Conservation (phyloP, 345 rosid species). For the Nasturtium officinale region DNA sequence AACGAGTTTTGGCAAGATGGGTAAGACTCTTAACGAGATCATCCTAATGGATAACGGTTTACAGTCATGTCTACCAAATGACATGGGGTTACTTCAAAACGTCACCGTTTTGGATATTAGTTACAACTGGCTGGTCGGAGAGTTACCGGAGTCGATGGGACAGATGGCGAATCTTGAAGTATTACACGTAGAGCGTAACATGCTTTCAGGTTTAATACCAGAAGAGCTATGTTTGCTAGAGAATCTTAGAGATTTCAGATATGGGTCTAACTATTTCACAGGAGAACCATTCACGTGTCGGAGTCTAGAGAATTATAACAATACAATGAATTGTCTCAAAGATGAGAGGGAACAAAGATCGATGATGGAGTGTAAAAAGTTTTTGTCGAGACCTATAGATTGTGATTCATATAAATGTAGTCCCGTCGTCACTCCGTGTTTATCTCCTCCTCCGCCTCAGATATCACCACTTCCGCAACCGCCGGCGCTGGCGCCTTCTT, state of each 20-base stretch:
- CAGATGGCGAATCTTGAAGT: slow-evolving; percentile 57
- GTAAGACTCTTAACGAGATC: slow-evolving; percentile 62
- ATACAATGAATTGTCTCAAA: slow-evolving; percentile 60
- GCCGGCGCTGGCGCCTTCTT: slow-evolving; percentile 10
- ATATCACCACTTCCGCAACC: slow-evolving; percentile 24
- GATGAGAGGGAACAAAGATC: slow-evolving; percentile 58
- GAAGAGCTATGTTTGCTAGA: slow-evolving; percentile 56
- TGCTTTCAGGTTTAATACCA: slow-evolving; percentile 63
- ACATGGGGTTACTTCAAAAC: slow-evolving; percentile 57
- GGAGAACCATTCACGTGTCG: slow-evolving; percentile 55
- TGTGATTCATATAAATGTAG: slow-evolving; percentile 59
- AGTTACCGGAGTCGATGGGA: slow-evolving; percentile 56
- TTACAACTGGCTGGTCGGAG: slow-evolving; percentile 61
- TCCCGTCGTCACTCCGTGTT: slow-evolving; percentile 30
- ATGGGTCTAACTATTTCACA: slow-evolving; percentile 58
- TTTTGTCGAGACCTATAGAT: slow-evolving; percentile 52
- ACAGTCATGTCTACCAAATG: slow-evolving; percentile 63
- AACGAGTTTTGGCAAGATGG: slow-evolving; percentile 64
- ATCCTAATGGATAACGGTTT: slow-evolving; percentile 63
- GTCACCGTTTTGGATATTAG: slow-evolving; percentile 70
- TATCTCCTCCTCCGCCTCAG: slow-evolving; percentile 35
- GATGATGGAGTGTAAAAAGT: slow-evolving; percentile 56
- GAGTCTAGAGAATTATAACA: slow-evolving; percentile 43
- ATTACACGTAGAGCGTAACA: slow-evolving; percentile 62
- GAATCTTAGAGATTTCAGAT: slow-evolving; percentile 60